Evolutionary conservation across 192 early-diverging fungal genomes (phyloP).

Genomic region (Backusella westeae): DNA sequence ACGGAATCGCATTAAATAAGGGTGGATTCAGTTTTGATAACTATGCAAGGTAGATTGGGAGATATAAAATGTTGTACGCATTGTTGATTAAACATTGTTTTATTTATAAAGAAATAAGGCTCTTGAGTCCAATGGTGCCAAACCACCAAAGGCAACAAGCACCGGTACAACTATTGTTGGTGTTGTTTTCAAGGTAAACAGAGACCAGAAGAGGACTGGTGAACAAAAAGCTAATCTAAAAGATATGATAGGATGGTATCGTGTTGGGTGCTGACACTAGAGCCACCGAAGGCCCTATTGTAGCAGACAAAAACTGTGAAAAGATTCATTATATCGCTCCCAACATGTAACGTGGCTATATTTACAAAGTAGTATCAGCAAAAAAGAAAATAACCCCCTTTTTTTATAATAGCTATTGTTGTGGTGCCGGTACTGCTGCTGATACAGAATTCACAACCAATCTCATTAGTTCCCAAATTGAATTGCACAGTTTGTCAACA

Average conservation of each 20-base stretch:
- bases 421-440: conserved; percentile 98
- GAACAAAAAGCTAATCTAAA: not conserved
- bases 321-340: conserved; percentile 98
- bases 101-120: conserved; percentile 64
- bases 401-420: conserved; percentile 62
- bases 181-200: conserved; percentile 77
- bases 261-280: conserved; percentile 96
- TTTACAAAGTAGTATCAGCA: not conserved
- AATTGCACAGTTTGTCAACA: conserved; percentile 88
- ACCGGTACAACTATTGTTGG: conserved; percentile 99
- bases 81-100: not conserved
- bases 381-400: not conserved
- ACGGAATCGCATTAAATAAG: conserved; percentile 42
- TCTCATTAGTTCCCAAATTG: conserved; percentile 91
- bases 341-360: conserved; percentile 67
- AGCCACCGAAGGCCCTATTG: conserved; percentile 92
- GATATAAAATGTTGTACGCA: not conserved
- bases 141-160: conserved; percentile 80
- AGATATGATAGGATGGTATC: conserved; percentile 71
- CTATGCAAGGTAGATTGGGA: conserved; percentile 60
- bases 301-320: conserved; percentile 98
- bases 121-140: conserved; percentile 74
- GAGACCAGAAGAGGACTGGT: not conserved
- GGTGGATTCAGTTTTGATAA: conserved; percentile 89
- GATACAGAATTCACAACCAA: conserved; percentile 96